These are phyloP conservation scores for Knoxdaviesia capensis DNA, from an alignment of 2,329 filamentous ascomycete species.

Conservation along the genomic window DNA sequence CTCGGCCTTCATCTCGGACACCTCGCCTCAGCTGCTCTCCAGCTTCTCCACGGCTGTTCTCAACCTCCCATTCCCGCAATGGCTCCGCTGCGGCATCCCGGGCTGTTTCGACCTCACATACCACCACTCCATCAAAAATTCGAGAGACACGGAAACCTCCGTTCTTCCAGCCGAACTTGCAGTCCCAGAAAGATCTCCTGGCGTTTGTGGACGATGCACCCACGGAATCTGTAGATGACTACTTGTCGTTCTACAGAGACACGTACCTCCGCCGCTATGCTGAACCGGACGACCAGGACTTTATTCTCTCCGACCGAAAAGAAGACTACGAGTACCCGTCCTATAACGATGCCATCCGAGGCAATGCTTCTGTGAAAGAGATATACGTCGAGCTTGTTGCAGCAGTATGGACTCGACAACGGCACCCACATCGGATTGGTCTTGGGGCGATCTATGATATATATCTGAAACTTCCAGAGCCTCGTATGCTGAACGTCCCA, in stretches of 20 bases:
- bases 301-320: conserved; percentile 28
- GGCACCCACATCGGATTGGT: conserved; percentile 18
- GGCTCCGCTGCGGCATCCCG: no score
- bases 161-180: conserved; percentile 4
- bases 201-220: conserved; percentile 28
- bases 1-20: no score
- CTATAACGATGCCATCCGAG: conserved; percentile 16
- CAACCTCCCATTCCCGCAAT: no score
- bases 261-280: conserved; percentile 35
- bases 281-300: conserved; percentile 22
- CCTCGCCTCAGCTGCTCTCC: no score
- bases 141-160: no score
- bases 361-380: conserved; percentile 14
- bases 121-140: no score
- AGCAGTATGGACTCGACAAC: conserved; percentile 19
- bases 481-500: conserved; percentile 28
- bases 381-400: conserved; percentile 18
- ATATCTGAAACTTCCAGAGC: conserved; percentile 29
- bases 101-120: no score
- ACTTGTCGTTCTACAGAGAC: conserved; percentile 29
- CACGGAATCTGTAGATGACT: conserved; percentile 24
- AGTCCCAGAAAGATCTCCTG: conserved; percentile 24
- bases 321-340: conserved; percentile 27
- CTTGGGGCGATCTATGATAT: conserved; percentile 25
- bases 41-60: no score